A percentile compares a stretch with the other conserved stretches of the same genome.
phyloP scores from a whole-genome alignment of 2,329 filamentous ascomycete genomes.

The Ceratocystis cubensis region DNA sequence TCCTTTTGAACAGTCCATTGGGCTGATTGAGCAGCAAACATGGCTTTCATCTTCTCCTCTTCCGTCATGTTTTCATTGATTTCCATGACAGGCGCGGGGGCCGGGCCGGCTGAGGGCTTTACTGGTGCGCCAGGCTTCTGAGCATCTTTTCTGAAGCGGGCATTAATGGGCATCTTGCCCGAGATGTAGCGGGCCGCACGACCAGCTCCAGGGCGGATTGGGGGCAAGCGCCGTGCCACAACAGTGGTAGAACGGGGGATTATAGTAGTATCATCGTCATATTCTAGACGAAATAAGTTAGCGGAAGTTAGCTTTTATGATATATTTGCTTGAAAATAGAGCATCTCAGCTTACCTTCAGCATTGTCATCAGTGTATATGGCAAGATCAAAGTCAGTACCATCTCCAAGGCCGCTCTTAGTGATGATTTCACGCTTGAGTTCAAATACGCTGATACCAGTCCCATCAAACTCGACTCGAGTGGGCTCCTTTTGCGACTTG shows the following conservation, averaged over 20 bases:
- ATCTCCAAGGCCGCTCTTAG: conserved; percentile 82
- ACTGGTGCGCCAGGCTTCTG: conserved; percentile 70
- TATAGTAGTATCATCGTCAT: conserved; percentile 95
- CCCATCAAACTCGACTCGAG: conserved; percentile 90
- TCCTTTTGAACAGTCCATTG: conserved; percentile 91
- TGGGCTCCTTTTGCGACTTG: conserved; percentile 94
- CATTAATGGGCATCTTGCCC: conserved; percentile 64
- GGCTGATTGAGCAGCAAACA: conserved; percentile 79
- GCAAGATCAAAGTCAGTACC: conserved; percentile 92
- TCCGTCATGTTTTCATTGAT: conserved; percentile 77
- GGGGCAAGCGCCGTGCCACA: conserved; percentile 74
- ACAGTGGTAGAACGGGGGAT: conserved; percentile 92
- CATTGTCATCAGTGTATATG: conserved; percentile 84
- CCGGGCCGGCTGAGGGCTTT: conserved; percentile 48
- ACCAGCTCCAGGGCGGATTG: conserved; percentile 72
- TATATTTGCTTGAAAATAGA: conserved; percentile 1
- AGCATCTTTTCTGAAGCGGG: conserved; percentile 30
- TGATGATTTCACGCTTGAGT: conserved; percentile 96
- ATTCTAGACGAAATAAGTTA: conserved; percentile 47
- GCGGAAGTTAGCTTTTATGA: conserved; percentile 23
- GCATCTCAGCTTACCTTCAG: conserved; percentile 55
- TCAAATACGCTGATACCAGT: conserved; percentile 98
- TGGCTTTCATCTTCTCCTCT: conserved; percentile 83
- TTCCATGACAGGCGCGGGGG: conserved; percentile 46
- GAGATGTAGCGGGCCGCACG: conserved; percentile 90